Base-by-base conservation (phyloP, 495 filamentous ascomycete genomes). In the Aspergillus wentii region DNA sequence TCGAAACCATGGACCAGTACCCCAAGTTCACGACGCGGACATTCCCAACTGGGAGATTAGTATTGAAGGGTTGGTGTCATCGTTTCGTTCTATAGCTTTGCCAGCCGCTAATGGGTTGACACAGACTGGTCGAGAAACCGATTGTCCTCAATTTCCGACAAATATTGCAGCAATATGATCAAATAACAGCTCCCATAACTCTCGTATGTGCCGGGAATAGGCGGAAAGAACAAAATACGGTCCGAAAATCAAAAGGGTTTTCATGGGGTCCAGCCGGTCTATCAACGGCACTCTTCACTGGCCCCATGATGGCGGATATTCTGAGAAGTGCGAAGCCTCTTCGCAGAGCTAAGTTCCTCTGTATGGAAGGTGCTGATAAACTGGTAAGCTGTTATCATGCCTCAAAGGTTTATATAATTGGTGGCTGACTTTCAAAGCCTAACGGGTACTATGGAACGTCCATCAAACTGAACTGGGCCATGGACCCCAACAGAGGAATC, bases 181-280 rank as follows among this genome's bases (percentile, higher is more conserved):
- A 94, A 55, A 76, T 89, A 14, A 96, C 90, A 7, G 80, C 82
- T 20, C 91, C 91, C 0, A 69, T 96, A 49, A 96, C 91, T 1
- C 72, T 97, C 0, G 91, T 96, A 25, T 97, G 91, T 60, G 91
- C 91, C 9, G 91, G 91, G 0, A 97, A 97, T 52, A 70, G 91
- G 41, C 75, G 91, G 16, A 97, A 97, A 62, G 91, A 97, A 57
- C 91, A 97, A 51, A 97, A 97, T 44, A 69, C 82, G 20, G 86
- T 95, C 2, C 72, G 88, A 18, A 97, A 97, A 56, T 85, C 86
- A 2, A 95, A 95, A 52, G 91, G 91, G 0, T 97, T 97, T 65
- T 95, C 89, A 35, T 97, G 91, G 91, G 91, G 91, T 26, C 74
- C 91, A 0, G 89, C 87, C 5, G 91, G 89, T 17, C 55, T 96